Conservation (phyloP, 176 grass and related monocot species). For the Miscanthus lutarioriparius region DNA sequence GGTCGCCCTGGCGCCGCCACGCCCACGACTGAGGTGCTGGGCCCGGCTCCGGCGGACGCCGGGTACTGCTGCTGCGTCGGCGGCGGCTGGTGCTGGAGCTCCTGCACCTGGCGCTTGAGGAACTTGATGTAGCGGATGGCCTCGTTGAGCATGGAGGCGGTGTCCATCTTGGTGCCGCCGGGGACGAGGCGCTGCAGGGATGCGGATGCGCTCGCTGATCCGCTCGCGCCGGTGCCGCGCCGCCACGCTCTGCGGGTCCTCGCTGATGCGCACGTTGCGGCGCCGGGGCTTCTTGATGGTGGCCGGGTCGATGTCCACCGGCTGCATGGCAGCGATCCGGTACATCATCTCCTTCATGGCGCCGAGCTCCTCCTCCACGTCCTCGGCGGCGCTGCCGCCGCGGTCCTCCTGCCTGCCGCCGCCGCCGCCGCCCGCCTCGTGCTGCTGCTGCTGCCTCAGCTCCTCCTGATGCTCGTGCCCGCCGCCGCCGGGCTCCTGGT, state of each 20-base stretch:
- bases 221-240: conserved; percentile 83
- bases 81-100: conserved; percentile 58
- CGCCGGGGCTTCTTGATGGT: conserved; percentile 80
- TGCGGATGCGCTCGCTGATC: conserved; percentile 88
- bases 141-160: conserved; percentile 92
- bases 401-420: neutral
- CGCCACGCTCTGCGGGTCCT: conserved; percentile 87
- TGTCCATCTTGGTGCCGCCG: conserved; percentile 96
- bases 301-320: conserved; percentile 85
- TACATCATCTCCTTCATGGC: conserved; percentile 99
- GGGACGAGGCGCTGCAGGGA: conserved; percentile 90
- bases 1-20: neutral
- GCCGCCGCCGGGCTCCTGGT: neutral
- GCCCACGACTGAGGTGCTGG: conserved; percentile 32
- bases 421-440: neutral
- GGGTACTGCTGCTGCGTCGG: neutral
- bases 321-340: conserved; percentile 91
- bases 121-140: conserved; percentile 96
- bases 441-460: conserved; percentile 29
- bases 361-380: conserved; percentile 69
- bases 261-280: conserved; percentile 90
- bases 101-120: conserved; percentile 88
- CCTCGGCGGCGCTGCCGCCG: neutral
- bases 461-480: conserved; percentile 34
- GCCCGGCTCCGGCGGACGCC: neutral